A percentile compares a stretch with the other conserved stretches of the same genome.
These are phyloP conservation scores for Debaryomyces nepalensis DNA, from an alignment of 1,139 yeast genomes.

Conservation along the genomic window DNA sequence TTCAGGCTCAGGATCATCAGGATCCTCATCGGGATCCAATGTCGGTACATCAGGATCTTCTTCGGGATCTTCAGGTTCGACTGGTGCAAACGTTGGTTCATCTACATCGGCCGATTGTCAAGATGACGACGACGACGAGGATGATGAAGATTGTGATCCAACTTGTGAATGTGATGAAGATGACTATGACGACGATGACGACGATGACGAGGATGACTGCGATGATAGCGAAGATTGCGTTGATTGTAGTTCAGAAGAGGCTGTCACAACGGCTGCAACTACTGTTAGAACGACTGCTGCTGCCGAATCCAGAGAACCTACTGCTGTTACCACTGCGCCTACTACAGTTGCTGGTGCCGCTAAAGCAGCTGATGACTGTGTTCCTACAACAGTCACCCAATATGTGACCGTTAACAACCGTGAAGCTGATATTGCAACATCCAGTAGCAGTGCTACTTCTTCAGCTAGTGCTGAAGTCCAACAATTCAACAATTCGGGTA, in stretches of 20 bases:
- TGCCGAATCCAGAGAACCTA: constrained; percentile 8
- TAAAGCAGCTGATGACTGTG: constrained; percentile 13
- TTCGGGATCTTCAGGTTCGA: constrained; percentile 14
- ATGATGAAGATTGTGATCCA: constrained; percentile 13
- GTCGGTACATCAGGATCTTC: constrained; percentile 8
- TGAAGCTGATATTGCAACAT: constrained; percentile 6
- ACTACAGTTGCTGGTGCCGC: too few relatives aligned
- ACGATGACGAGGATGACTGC: constrained; percentile 15
- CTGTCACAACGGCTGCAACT: neutral
- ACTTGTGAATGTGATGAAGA: constrained; percentile 16
- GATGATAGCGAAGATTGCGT: constrained; percentile 11
- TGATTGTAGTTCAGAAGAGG: constrained; percentile 11
- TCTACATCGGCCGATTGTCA: constrained; percentile 13
- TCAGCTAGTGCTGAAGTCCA: constrained; percentile 9
- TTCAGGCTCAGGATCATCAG: constrained; percentile 5
- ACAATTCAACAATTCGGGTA: constrained; percentile 10
- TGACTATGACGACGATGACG: constrained; percentile 16
- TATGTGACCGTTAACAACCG: constrained; percentile 12
- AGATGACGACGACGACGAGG: constrained; percentile 14
- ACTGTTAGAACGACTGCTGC: constrained; percentile 6
- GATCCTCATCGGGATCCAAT: constrained; percentile 5
- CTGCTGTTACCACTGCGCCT: neutral
- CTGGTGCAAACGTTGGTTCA: constrained; percentile 15
- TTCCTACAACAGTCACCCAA: constrained; percentile 15
- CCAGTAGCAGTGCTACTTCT: constrained; percentile 8